Percentiles rank a stretch among this genome's conserved stretches.
Evolutionary conservation across 805 yeast species (phyloP).

Genomic region (Metschnikowia arizonensis): DNA sequence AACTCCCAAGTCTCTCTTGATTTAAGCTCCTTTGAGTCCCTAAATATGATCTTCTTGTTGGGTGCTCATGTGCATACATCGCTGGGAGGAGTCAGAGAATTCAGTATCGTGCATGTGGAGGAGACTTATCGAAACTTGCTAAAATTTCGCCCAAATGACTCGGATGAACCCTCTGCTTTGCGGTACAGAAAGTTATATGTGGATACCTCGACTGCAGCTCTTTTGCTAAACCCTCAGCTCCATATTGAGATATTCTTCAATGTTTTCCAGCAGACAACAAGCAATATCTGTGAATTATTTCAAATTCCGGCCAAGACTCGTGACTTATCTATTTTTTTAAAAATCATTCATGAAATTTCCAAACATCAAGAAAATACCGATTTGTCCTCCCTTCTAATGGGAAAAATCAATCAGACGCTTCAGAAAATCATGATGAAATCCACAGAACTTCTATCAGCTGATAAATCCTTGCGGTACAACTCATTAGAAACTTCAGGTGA

Average conservation of each 20-base stretch:
- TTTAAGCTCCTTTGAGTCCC: conserved; percentile 33
- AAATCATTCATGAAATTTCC: conserved; percentile 29
- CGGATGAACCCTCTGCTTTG: conserved; percentile 4
- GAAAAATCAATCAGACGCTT: conserved; percentile 21
- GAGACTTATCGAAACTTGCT: conserved; percentile 26
- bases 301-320: not conserved
- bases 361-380: conserved; percentile 21
- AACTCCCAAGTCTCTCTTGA: conserved; percentile 26
- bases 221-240: conserved; percentile 30
- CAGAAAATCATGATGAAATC: conserved; percentile 12
- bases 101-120: conserved; percentile 31
- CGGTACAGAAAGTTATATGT: conserved; percentile 6
- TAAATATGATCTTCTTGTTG: conserved; percentile 33
- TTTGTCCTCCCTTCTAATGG: conserved; percentile 24
- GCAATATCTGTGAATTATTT: not conserved
- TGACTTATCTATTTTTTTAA: conserved; percentile 22
- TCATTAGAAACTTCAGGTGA: not conserved
- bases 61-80: conserved; percentile 29
- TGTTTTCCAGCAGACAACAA: conserved; percentile 19
- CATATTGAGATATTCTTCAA: conserved; percentile 25
- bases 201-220: conserved; percentile 33
- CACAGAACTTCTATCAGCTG: conserved; percentile 1
- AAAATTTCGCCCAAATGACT: conserved; percentile 12
- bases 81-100: conserved; percentile 21
- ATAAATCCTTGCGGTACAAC: not conserved